Base-by-base conservation (phyloP, 495 filamentous ascomycete species). In the Aspergillus ellipticus region DNA sequence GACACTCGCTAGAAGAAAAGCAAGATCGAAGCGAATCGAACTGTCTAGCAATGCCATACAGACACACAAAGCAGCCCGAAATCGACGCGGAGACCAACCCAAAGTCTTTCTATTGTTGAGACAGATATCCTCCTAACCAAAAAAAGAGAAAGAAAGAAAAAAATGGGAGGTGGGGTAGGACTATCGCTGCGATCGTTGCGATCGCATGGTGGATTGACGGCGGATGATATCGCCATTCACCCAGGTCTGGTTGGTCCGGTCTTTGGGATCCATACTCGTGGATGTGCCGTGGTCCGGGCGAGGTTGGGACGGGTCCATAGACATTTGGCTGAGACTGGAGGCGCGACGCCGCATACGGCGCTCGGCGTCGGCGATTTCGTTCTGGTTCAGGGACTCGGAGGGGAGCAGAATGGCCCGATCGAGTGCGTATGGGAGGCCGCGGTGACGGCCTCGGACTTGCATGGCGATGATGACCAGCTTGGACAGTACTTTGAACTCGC, bases 381-480 rank as follows among this genome's bases (percentile, higher is more conserved):
- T 85, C 46, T 81, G 72, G 45, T 92, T 85, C 15, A 95, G 77
- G 0, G 82, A 76, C 57, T 96, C 91, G 37, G 84, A 86, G 4
- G 92, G 90, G 13, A 96, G 79, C 3, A 93, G 71, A 43, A 97
- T 91, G 48, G 94, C 94, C 2, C 92, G 87, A 63, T 98, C 94
- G 0, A 98, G 83, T 8, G 90, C 85, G 65, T 96, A 96, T 0
- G 93, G 93, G 0, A 98, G 75, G 26, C 94, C 93, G 73, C 93
- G 88, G 67, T 97, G 94, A 1, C 93, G 81, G 20, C 93, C 93
- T 64, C 93, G 88, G 39, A 97, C 81, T 74, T 95, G 87, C 91
- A 96, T 96, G 24, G 90, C 89, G 41, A 96, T 88, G 57, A 98
- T 87, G 39, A 97, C 86, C 24, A 98, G 82, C 62, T 96, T 97